These are phyloP conservation scores for Leccinum olivaceopallidum DNA, from an alignment of 768 basidiomycete species.

Conservation along the genomic window DNA sequence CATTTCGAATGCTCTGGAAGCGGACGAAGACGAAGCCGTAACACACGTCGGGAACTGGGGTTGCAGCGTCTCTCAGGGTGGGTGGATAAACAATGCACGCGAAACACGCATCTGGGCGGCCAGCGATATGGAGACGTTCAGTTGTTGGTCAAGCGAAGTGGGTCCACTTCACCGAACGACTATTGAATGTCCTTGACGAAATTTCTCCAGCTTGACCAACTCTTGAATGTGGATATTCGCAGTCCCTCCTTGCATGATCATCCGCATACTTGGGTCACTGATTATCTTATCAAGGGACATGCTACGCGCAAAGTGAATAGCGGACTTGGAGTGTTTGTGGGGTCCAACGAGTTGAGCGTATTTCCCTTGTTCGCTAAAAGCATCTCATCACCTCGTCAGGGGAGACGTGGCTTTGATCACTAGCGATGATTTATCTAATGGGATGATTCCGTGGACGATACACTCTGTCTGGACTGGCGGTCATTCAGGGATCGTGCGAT, in stretches of 20 bases:
- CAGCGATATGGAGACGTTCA: slow-evolving; percentile 96
- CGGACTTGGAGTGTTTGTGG: slow-evolving; percentile 59
- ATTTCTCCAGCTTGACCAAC: slow-evolving; percentile 53
- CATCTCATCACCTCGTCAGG: slow-evolving; percentile 32
- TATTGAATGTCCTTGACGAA: slow-evolving; percentile 2
- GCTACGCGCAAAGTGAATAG: slow-evolving; percentile 18
- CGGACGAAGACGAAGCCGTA: slow-evolving; percentile 87
- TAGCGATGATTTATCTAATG: slow-evolving; percentile 38
- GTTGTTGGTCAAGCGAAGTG: slow-evolving; percentile 78
- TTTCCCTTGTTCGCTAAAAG: background rate
- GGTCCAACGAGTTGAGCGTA: slow-evolving; percentile 66
- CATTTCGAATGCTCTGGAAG: slow-evolving; percentile 67
- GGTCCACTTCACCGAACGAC: slow-evolving; percentile 6
- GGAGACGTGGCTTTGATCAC: slow-evolving; percentile 61
- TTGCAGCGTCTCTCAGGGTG: slow-evolving; percentile 75
- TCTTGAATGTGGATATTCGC: slow-evolving; percentile 62
- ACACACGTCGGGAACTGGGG: slow-evolving; percentile 85
- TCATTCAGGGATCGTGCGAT: slow-evolving; percentile 58
- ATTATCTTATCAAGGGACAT: slow-evolving; percentile 67
- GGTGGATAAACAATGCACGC: slow-evolving; percentile 50
- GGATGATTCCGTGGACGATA: slow-evolving; percentile 48
- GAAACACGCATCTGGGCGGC: slow-evolving; percentile 69
- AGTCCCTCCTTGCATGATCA: slow-evolving; percentile 58
- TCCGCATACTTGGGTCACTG: slow-evolving; percentile 70
- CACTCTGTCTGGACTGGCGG: slow-evolving; percentile 53